Base-by-base conservation (phyloP, 495 filamentous ascomycete genomes). In the Penicillium robsamsonii region DNA sequence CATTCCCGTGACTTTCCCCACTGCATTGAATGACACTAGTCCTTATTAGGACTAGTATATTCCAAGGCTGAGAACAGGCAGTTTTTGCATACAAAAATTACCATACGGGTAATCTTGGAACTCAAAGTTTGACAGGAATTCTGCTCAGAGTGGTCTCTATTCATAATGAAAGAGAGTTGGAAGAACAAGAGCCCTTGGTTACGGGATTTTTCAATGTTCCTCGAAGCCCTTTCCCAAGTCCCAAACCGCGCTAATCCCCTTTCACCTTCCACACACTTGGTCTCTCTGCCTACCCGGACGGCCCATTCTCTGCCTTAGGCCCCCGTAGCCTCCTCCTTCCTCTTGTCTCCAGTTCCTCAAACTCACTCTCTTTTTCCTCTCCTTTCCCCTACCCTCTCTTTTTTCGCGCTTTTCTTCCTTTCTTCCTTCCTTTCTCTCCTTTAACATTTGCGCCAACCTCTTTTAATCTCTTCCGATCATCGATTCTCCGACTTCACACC, bases 301-400 rank as follows among this genome's bases (percentile, higher is more conserved):
- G 56, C 46, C 49, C 58, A 51, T 58, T 68, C 65, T 53, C 63
- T 66, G 61, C 63, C 62, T 71, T 57, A 66, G 57, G 66, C 66
- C 54, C 31, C 25, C 53, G 57, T 60, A 58, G 53, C 62, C 63
- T 67, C 62, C 62, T 66, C 63, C 61, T 64, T 69, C 68, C 50
- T 62, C 64, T 22, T 62, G 58, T 60, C 51, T 61, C 51, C 55
- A 54, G 52, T 58, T 30, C 45, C 45, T 58, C 54, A 54, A 58
- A 56, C 49, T 58, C 55, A 29, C 55, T 60, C 64, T 68, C 55
- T 67, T 66, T 61, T 66, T 61, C 61, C 65, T 69, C 60, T 65
- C 65, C 65, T 68, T 69, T 66, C 65, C 65, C 62, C 59, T 59
- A 57, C 58, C 48, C 35, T 52, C 57, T 6, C 62, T 60, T 40